Conservation (phyloP, 169 alveolate species). For the Babesia sp. region DNA sequence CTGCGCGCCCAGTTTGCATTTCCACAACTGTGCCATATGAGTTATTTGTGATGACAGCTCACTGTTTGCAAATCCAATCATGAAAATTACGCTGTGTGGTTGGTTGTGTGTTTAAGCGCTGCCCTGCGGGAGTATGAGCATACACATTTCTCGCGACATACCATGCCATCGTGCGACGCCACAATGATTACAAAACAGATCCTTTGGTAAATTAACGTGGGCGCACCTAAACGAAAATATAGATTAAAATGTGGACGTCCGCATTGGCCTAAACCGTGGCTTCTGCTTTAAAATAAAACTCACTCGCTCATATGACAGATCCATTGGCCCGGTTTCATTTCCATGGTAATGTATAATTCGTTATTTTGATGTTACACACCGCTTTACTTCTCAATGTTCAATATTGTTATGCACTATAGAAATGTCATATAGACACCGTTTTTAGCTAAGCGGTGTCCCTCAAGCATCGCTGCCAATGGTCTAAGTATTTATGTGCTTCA, state of each 20-base stretch:
- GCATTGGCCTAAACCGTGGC: too few relatives aligned
- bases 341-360: conserved; percentile 12
- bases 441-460: too few relatives aligned
- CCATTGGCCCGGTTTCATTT: conserved; percentile 48
- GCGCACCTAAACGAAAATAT: conserved; percentile 65
- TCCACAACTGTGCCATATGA: conserved; percentile 68
- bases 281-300: neutral
- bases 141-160: neutral
- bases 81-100: conserved; percentile 56
- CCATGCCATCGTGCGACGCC: conserved; percentile 71
- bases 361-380: too few relatives aligned
- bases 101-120: neutral
- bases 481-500: too few relatives aligned
- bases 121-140: neutral
- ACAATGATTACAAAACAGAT: conserved; percentile 78
- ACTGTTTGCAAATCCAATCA: conserved; percentile 83
- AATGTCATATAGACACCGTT: too few relatives aligned
- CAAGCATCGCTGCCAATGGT: too few relatives aligned
- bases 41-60: neutral
- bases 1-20: conserved; percentile 85
- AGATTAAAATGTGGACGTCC: too few relatives aligned
- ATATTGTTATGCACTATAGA: too few relatives aligned
- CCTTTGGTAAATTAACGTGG: conserved; percentile 77
- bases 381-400: too few relatives aligned
- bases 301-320: conserved; percentile 48